Evolutionary conservation across 1,284 basidiomycete genomes (phyloP), one percentile per base, ranked within the genome.

Genomic region (Mycosarcoma mackinlayi): DNA sequence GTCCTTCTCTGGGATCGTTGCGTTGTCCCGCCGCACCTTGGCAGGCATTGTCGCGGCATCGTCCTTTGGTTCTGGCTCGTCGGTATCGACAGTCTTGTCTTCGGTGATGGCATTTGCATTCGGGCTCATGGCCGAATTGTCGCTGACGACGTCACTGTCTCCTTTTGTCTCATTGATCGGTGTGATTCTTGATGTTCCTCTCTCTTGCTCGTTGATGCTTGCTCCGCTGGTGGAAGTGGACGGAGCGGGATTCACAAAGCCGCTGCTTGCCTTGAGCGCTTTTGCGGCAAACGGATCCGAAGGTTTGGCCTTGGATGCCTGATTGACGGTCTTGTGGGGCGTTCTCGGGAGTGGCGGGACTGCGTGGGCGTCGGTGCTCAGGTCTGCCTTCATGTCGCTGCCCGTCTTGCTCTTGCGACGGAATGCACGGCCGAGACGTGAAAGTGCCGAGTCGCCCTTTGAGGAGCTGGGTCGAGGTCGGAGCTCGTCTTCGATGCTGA

Each of bases 341-440:
- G 42, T 47, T 27, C 39, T 54, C 1, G 65, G 65, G 38, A 68
- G 27, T 8, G 61, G 61, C 16, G 61, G 59, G 3, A 38, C 52
- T 25, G 44, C 45, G 14, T 28, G 50, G 28, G 47, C 23, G 9
- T 35, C 33, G 8, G 58, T 37, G 23, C 19, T 19, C 31, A 57
- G 30, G 31, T 64, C 67, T 3, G 31, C 57, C 35, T 38, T 60
- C 34, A 57, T 23, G 21, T 70, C 68, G 45, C 47, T 52, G 23
- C 68, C 62, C 10, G 62, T 55, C 42, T 71, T 71, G 62, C 62
- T 66, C 48, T 66, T 71, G 42, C 68, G 68, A 18, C 68, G 62
- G 24, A 71, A 66, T 19, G 66, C 66, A 27, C 66, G 60, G 24
- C 66, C 66, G 6, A 71, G 48, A 4, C 62, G 58, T 10, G 68